These are phyloP conservation scores for Tylopilus sp. DNA, from an alignment of 1,284 basidiomycete genomes.

Conservation along the genomic window DNA sequence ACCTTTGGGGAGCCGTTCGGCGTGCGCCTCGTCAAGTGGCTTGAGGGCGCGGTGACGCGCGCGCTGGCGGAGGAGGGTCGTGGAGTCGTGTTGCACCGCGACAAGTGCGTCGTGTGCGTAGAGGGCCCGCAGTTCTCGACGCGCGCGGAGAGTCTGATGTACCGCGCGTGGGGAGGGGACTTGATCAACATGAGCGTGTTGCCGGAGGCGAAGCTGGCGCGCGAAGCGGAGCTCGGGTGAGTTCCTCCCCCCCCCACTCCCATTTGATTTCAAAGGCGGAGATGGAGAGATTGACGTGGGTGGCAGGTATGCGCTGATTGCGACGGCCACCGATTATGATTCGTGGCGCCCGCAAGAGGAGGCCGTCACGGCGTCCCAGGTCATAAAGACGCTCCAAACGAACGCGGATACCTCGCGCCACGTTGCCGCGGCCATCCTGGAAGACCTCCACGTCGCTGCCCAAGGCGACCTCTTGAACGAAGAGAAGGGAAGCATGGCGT, in stretches of 20 bases:
- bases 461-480: conserved; percentile 43
- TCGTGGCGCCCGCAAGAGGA: conserved; percentile 80
- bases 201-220: conserved; percentile 93
- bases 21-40: conserved; percentile 61
- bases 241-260: too few relatives aligned
- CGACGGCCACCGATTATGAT: conserved; percentile 90
- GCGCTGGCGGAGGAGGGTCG: conserved; percentile 59
- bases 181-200: conserved; percentile 96
- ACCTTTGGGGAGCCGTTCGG: conserved; percentile 93
- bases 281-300: background rate
- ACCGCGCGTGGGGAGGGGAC: conserved; percentile 89
- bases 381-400: conserved; percentile 80
- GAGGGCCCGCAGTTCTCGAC: conserved; percentile 96
- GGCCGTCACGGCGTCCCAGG: conserved; percentile 85
- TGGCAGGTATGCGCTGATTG: conserved; percentile 79
- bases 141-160: conserved; percentile 93
- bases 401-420: conserved; percentile 83
- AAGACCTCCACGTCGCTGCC: conserved; percentile 68
- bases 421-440: conserved; percentile 73
- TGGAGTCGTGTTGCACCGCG: conserved; percentile 66
- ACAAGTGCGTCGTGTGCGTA: conserved; percentile 93
- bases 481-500: conserved; percentile 78
- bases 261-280: background rate
- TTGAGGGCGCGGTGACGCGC: conserved; percentile 62
- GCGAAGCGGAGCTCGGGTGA: conserved; percentile 91